Conservation (phyloP, 2,329 filamentous ascomycete genomes). For the Stachybotrys chlorohalonatus region DNA sequence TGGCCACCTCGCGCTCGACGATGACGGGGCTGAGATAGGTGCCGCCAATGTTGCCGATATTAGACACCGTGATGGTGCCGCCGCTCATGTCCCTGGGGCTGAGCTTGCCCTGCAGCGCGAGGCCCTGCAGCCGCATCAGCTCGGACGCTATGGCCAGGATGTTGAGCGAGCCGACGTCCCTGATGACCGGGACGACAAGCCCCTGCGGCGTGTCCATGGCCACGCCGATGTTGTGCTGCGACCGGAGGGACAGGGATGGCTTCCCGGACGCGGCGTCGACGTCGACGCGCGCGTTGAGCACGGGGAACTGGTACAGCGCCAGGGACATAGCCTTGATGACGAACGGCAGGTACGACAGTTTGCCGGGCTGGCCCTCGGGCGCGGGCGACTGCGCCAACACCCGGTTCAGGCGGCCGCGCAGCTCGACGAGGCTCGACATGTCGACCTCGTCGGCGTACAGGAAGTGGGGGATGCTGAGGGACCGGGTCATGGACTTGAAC, state of each 20-base stretch:
- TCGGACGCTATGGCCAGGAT: slow-evolving; percentile 72
- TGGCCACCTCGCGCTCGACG: slow-evolving; percentile 83
- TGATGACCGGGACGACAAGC: slow-evolving; percentile 85
- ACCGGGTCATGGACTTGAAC: slow-evolving; percentile 97
- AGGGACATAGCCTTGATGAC: slow-evolving; percentile 92
- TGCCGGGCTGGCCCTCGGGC: slow-evolving; percentile 43
- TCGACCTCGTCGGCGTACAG: slow-evolving; percentile 88
- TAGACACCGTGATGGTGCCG: slow-evolving; percentile 91
- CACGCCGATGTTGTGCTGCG: slow-evolving; percentile 88
- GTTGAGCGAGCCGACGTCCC: slow-evolving; percentile 68
- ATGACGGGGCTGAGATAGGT: slow-evolving; percentile 89
- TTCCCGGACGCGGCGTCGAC: slow-evolving; percentile 44
- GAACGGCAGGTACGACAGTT: slow-evolving; percentile 87
- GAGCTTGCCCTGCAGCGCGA: slow-evolving; percentile 69
- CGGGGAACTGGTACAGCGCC: slow-evolving; percentile 69
- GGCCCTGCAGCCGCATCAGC: slow-evolving; percentile 61
- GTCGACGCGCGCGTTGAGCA: slow-evolving; percentile 83
- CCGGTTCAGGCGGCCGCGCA: slow-evolving; percentile 68
- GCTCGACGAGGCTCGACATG: slow-evolving; percentile 62
- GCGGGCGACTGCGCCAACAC: slow-evolving; percentile 33
- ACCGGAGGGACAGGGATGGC: slow-evolving; percentile 68
- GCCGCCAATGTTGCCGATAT: slow-evolving; percentile 91
- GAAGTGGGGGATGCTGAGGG: slow-evolving; percentile 87
- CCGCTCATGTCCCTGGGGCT: slow-evolving; percentile 66
- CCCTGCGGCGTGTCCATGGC: slow-evolving; percentile 90